A percentile compares a stretch with the other conserved stretches of the same genome.
phyloP scores from a whole-genome alignment of 257 asterid genomes.

The Ilex asprella region DNA sequence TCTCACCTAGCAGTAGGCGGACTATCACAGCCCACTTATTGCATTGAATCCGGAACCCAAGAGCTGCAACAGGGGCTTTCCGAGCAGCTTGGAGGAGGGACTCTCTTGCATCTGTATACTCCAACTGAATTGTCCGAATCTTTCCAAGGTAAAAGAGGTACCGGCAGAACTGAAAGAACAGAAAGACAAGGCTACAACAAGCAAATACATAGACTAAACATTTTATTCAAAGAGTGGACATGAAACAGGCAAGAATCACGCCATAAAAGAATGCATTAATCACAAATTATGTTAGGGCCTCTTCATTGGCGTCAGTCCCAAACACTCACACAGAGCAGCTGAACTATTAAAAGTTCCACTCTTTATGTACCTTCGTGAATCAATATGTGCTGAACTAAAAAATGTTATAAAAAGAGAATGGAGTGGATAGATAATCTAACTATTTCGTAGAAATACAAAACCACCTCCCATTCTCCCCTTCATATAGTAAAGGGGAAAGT shows the following conservation, averaged over 20 bases:
- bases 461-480: too few relatives aligned
- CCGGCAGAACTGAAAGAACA: conserved; percentile 63
- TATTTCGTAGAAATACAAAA: too few relatives aligned
- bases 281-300: too few relatives aligned
- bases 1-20: conserved; percentile 90
- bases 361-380: too few relatives aligned
- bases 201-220: background rate
- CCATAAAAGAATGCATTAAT: too few relatives aligned
- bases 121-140: conserved; percentile 91
- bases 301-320: too few relatives aligned
- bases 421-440: too few relatives aligned
- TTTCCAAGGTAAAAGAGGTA: conserved; percentile 93
- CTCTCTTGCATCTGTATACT: conserved; percentile 95
- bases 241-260: background rate
- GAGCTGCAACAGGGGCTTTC: conserved; percentile 87
- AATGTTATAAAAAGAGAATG: too few relatives aligned
- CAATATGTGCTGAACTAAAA: too few relatives aligned
- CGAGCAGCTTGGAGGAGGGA: conserved; percentile 94
- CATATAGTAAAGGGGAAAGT: too few relatives aligned
- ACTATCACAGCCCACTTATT: conserved; percentile 94
- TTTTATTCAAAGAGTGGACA: background rate
- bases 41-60: conserved; percentile 77
- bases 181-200: conserved; percentile 11
- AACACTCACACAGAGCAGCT: too few relatives aligned
- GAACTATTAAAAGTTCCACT: too few relatives aligned